Evolutionary conservation across 768 basidiomycete species (phyloP).

Genomic region (Termitomyces eurrhizus): DNA sequence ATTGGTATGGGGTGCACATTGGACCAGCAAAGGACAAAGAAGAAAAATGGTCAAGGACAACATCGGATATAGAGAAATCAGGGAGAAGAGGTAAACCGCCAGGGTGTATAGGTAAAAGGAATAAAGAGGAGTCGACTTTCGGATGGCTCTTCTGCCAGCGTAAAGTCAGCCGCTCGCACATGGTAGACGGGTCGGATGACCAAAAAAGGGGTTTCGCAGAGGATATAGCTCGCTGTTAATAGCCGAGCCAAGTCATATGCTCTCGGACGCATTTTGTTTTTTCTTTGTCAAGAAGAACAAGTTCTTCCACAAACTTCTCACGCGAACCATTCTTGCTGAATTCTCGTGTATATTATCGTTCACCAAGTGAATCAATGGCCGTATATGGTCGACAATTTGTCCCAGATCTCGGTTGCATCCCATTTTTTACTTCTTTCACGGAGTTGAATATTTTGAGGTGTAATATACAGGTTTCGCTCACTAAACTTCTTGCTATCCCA

Average conservation of each 20-base stretch:
- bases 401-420: background rate
- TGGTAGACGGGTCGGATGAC: conserved; percentile 2
- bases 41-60: conserved; percentile 4
- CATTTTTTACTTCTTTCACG: background rate
- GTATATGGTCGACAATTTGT: background rate
- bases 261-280: background rate
- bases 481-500: conserved; percentile 1
- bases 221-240: background rate
- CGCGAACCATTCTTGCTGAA: background rate
- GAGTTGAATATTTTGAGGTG: background rate
- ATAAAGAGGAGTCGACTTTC: background rate
- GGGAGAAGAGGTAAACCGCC: conserved; percentile 5
- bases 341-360: background rate
- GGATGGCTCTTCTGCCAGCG: background rate
- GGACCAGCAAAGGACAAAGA: conserved; percentile 7
- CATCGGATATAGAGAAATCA: conserved; percentile 7
- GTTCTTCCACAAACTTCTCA: background rate
- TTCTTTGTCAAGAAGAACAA: background rate
- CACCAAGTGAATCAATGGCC: background rate
- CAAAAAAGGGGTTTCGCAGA: background rate
- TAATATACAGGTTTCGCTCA: background rate
- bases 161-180: conserved; percentile 6
- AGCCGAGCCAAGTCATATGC: conserved; percentile 3
- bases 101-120: conserved; percentile 1
- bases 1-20: conserved; percentile 8